Base-by-base conservation (phyloP, 495 filamentous ascomycete genomes). In the Trichoderma asperelloides region DNA sequence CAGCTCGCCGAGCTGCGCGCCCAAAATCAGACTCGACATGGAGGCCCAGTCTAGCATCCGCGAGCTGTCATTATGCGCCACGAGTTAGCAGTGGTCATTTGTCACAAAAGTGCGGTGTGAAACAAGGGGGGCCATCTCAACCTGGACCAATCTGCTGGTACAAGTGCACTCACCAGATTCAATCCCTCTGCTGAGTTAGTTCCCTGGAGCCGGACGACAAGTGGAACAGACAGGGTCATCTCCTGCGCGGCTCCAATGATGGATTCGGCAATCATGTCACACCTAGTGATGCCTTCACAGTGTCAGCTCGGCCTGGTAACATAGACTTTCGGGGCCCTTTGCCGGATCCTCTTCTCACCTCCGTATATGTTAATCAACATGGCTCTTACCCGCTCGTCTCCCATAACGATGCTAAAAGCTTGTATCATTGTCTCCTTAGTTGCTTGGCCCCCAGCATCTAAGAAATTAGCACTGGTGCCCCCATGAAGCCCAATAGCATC, bases 351-450 rank as follows among this genome's bases (percentile, higher is more conserved):
- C 18, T 21, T 25, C 64, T 65, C 39, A 65, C 92, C 93, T 4
- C 92, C 93, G 73, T 96, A 96, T 69, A 96, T 94, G 71, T 96
- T 96, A 41, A 96, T 91, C 75, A 96, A 90, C 62, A 96, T 83
- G 23, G 80, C 79, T 67, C 86, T 87, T 8, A 96, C 91, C 12
- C 92, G 79, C 15, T 79, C 70, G 71, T 96, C 92, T 33, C 79
- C 81, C 68, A 91, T 78, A 21, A 97, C 86, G 11, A 91, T 78
- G 63, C 85, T 80, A 70, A 96, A 94, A 25, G 86, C 88, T 62
- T 86, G 81, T 76, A 90, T 88, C 47, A 97, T 89, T 0, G 91
- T 96, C 71, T 89, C 87, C n/a, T 84, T 85, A 2, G 93, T 96
- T 1, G 93, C 93, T 74, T 96, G 96, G 64, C 92, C 93, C 37